These are phyloP conservation scores for Stropharia rugosoannulata DNA, from an alignment of 768 basidiomycete genomes.

Conservation along the genomic window DNA sequence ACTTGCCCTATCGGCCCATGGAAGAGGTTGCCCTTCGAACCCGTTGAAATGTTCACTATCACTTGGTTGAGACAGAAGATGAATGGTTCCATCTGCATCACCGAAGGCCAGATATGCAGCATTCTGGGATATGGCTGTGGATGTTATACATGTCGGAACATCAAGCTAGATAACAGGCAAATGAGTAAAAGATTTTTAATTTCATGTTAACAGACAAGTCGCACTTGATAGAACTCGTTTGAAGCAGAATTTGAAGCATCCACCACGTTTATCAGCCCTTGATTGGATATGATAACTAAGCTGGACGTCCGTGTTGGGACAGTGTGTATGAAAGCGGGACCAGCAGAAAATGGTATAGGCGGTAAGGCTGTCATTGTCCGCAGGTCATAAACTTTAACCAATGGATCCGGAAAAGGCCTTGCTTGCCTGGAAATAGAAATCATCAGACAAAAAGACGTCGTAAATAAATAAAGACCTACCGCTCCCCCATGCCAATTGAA, in stretches of 20 bases:
- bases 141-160: conserved; percentile 72
- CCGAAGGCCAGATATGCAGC: conserved; percentile 94
- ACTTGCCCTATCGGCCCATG: conserved; percentile 79
- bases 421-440: conserved; percentile 59
- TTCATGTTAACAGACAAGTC: conserved; percentile 2
- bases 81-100: conserved; percentile 81
- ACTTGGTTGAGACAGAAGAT: conserved; percentile 74
- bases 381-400: conserved; percentile 91
- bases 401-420: conserved; percentile 84
- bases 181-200: background rate
- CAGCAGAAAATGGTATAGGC: conserved; percentile 84
- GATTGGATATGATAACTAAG: conserved; percentile 72
- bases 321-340: conserved; percentile 82
- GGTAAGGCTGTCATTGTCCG: conserved; percentile 81
- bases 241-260: conserved; percentile 72
- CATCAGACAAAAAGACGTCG: background rate
- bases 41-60: conserved; percentile 83
- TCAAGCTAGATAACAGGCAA: conserved; percentile 49
- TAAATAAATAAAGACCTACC: conserved; percentile 42
- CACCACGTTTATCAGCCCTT: conserved; percentile 83
- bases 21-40: conserved; percentile 81
- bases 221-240: conserved; percentile 81
- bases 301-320: conserved; percentile 76
- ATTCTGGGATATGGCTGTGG: conserved; percentile 79
- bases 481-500: conserved; percentile 84